These are phyloP conservation scores for Boletus bicolor DNA, from an alignment of 768 basidiomycete species.

Conservation along the genomic window DNA sequence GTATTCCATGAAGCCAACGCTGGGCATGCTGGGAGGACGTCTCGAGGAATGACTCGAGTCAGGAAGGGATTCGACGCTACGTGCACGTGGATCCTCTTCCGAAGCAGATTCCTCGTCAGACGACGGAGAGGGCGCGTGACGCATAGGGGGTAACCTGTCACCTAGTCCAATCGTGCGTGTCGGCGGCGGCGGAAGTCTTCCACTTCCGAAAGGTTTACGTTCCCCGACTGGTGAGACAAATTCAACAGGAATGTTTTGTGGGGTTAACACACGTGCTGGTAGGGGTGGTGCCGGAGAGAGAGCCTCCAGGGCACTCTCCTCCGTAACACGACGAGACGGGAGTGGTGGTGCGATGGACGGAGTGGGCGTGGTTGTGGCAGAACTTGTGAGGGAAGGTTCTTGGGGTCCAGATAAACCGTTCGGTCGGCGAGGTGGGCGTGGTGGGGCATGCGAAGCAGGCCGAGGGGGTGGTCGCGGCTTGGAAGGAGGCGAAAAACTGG, in stretches of 20 bases:
- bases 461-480: constrained; percentile 26
- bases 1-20: constrained; percentile 38
- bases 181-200: constrained; percentile 66
- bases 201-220: constrained; percentile 27
- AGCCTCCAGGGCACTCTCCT: constrained; percentile 6
- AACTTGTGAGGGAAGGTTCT: neutral
- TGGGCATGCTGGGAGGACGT: constrained; percentile 37
- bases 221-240: constrained; percentile 20
- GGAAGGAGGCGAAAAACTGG: constrained; percentile 5
- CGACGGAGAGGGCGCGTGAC: constrained; percentile 42
- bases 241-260: constrained; percentile 11
- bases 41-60: constrained; percentile 70
- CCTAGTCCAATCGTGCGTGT: constrained; percentile 68
- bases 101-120: constrained; percentile 56
- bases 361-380: constrained; percentile 12
- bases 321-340: constrained; percentile 33
- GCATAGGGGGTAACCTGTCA: constrained; percentile 65
- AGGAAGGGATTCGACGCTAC: constrained; percentile 54
- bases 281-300: constrained; percentile 23
- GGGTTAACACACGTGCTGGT: constrained; percentile 36
- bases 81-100: constrained; percentile 53
- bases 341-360: constrained; percentile 36
- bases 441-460: constrained; percentile 13
- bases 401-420: neutral
- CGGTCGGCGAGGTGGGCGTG: constrained; percentile 20